A percentile compares a stretch with the other conserved stretches of the same genome.
phyloP scores from a whole-genome alignment of 2,329 filamentous ascomycete genomes.

The Penicillium sclerotiorum region DNA sequence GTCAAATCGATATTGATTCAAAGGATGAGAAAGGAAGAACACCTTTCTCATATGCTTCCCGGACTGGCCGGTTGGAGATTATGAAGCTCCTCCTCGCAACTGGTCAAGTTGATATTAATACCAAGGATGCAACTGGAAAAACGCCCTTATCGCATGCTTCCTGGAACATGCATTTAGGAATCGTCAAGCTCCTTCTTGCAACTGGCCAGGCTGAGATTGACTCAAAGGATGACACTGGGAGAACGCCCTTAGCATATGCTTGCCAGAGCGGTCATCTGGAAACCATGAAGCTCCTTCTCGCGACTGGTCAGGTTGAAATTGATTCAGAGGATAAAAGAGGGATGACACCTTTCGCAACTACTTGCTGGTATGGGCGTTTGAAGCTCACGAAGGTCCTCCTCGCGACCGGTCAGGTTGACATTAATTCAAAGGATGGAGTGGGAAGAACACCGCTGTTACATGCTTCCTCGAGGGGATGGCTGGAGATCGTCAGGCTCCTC shows the following conservation, averaged over 20 bases:
- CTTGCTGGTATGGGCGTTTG: no score
- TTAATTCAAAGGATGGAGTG: not conserved
- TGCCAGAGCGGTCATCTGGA: no score
- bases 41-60: not conserved
- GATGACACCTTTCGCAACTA: no score
- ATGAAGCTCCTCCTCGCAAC: not conserved
- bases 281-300: no score
- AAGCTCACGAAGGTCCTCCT: no score
- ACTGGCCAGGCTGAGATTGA: no score
- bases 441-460: slow-evolving; percentile 1
- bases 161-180: no score
- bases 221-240: no score
- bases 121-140: not conserved
- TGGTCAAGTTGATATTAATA: not conserved
- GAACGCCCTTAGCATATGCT: no score
- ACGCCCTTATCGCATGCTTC: no score
- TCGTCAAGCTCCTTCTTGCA: no score
- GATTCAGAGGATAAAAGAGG: not conserved
- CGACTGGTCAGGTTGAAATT: not conserved
- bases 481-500: not conserved
- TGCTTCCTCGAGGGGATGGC: slow-evolving; percentile 4
- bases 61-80: not conserved
- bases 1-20: not conserved
- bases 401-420: no score
- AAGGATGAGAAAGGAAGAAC: not conserved